Base-by-base conservation (phyloP, 2,329 filamentous ascomycete genomes). In the Beauveria medogensis region DNA sequence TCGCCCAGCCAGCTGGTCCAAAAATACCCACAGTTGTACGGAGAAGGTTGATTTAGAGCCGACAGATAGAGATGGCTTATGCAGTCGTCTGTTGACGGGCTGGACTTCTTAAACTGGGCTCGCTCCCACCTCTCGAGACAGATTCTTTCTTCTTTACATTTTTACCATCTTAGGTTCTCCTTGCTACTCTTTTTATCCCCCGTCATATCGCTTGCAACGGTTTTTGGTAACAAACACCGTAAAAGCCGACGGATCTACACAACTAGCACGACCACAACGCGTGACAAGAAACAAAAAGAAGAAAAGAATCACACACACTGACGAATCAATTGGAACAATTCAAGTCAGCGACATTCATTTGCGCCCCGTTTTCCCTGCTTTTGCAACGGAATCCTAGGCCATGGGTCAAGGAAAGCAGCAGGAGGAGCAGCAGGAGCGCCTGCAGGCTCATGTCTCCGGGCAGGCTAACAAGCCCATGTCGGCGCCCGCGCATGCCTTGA, bases 401-500 rank as follows among this genome's bases (percentile, higher is more conserved):
- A 72, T 73, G 70, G 66, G 65, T 50, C 60, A 61, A 24, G 68
- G 67, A 48, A 62, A 66, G 34, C 60, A 68, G 10, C 44, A 61
- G 53, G 44, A 59, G 24, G 46, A 61, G 37, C 43, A 56, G 46
- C 59, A 61, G 59, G 34, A 61, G 52, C 43, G 46, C 3, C 47
- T 61, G 47, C 46, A 58, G 41, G 54, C 66, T 58, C 73, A 74
- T 60, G 64, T 65, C 62, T 67, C 65, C 18, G 63, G 63, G 26
- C 76, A 78, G 67, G 71, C 75, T 61, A 78, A 78, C 64, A 71
- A 70, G 60, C 82, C 81, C 41, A 73, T 90, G 44, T 81, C 83
- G 9, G 75, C 77, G 40, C 86, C 86, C 16, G 84, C 87, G 8
- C 87, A 91, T 69, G 77, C 82, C 51, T 75, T 91, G 55, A 70